phyloP scores from a whole-genome alignment of 345 rosid genomes.

The Noccaea bulbosa region DNA sequence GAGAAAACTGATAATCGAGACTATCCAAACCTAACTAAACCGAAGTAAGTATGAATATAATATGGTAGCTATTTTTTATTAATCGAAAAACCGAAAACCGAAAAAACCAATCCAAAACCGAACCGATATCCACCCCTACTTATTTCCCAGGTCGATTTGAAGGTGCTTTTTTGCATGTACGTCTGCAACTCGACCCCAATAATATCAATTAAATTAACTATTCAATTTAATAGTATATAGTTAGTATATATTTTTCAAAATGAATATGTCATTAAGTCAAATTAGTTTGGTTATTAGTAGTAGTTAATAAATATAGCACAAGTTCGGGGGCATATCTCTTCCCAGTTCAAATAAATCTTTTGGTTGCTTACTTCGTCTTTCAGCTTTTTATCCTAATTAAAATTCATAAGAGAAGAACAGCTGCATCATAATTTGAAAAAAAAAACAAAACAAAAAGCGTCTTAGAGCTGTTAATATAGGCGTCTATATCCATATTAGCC shows the following conservation, averaged over 20 bases:
- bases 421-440: too few species aligned
- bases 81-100: too few species aligned
- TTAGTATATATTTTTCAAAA: not conserved
- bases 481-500: too few species aligned
- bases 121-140: too few species aligned
- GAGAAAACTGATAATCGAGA: too few species aligned
- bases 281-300: not conserved
- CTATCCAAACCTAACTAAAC: too few species aligned
- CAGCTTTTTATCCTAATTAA: not conserved
- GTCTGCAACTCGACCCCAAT: slow-evolving; percentile 24
- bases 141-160: slow-evolving; percentile 32
- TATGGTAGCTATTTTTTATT: too few species aligned
- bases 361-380: slow-evolving; percentile 11
- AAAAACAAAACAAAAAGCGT: too few species aligned
- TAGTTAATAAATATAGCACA: slow-evolving; percentile 26
- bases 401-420: not conserved
- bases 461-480: too few species aligned
- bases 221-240: not conserved
- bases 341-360: slow-evolving; percentile 19
- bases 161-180: slow-evolving; percentile 38
- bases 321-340: slow-evolving; percentile 28
- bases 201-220: slow-evolving; percentile 16
- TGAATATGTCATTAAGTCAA: slow-evolving; percentile 18
- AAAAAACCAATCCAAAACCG: too few species aligned
- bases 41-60: too few species aligned